Percentiles rank a stretch among this genome's conserved stretches.
Conservation (phyloP, 495 filamentous ascomycete species). For the Penicillium pulvis region DNA sequence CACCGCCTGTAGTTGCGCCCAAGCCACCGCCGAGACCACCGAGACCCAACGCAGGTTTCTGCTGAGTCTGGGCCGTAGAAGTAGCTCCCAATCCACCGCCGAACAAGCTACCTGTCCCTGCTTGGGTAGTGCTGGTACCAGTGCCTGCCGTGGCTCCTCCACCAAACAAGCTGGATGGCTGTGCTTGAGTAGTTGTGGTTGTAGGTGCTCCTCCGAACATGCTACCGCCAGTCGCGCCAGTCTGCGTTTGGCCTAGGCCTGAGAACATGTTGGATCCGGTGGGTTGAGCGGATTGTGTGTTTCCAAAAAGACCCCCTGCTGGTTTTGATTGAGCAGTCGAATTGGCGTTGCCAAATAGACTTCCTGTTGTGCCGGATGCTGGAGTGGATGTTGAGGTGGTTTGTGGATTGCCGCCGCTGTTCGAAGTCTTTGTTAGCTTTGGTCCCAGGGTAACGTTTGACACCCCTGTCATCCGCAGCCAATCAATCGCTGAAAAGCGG, state of each 20-base stretch:
- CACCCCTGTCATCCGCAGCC: neutral
- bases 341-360: slow-evolving; percentile 42
- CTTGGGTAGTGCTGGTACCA: slow-evolving; percentile 33
- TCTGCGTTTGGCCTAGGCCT: slow-evolving; percentile 34
- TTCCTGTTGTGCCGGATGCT: slow-evolving; percentile 30
- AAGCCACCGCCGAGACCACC: slow-evolving; percentile 18
- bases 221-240: slow-evolving; percentile 34
- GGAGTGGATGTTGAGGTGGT: slow-evolving; percentile 32
- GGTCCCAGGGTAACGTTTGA: neutral
- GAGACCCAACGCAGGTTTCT: slow-evolving; percentile 36
- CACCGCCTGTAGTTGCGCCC: slow-evolving; percentile 34
- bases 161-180: slow-evolving; percentile 49
- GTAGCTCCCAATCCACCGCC: slow-evolving; percentile 33
- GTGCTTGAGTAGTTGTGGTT: slow-evolving; percentile 46
- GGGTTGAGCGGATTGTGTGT: slow-evolving; percentile 34
- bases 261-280: slow-evolving; percentile 48
- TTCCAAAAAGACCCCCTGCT: slow-evolving; percentile 53
- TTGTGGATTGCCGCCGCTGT: slow-evolving; percentile 24
- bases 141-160: slow-evolving; percentile 31
- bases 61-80: slow-evolving; percentile 40
- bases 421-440: slow-evolving; percentile 2
- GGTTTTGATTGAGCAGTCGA: slow-evolving; percentile 39
- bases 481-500: neutral
- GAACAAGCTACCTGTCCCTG: slow-evolving; percentile 46
- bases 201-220: slow-evolving; percentile 53